Percentiles rank a stretch among this genome's conserved stretches.
Evolutionary conservation across 441 rosid genomes (phyloP).

Genomic region (Jatropha podagrica): DNA sequence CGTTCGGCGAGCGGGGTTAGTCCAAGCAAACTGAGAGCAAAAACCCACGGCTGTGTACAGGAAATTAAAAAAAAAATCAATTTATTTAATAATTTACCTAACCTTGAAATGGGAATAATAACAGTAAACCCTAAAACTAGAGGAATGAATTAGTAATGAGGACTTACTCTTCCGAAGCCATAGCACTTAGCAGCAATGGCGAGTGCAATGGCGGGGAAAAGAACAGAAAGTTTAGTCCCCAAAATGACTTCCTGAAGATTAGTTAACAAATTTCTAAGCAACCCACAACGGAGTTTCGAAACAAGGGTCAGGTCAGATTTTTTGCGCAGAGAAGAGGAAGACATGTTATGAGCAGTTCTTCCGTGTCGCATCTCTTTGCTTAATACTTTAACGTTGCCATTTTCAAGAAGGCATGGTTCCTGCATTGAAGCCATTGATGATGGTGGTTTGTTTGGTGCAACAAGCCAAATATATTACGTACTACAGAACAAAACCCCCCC

Average conservation of each 20-base stretch:
- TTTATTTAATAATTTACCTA: not conserved
- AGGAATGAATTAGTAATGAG: not conserved
- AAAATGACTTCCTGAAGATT: conserved; percentile 82
- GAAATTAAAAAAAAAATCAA: not conserved
- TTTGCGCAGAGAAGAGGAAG: conserved; percentile 70
- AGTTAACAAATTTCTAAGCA: conserved; percentile 42
- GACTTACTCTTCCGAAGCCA: conserved; percentile 42
- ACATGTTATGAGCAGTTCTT: conserved; percentile 71
- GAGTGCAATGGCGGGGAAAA: conserved; percentile 72
- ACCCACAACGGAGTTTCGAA: conserved; percentile 46
- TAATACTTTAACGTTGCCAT: conserved; percentile 37
- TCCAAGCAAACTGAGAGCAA: conserved; percentile 79
- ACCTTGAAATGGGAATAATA: not conserved
- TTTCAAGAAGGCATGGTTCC: conserved; percentile 42
- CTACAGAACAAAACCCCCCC: not conserved
- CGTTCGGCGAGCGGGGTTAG: conserved; percentile 83
- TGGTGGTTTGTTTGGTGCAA: not conserved
- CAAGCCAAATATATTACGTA: not conserved
- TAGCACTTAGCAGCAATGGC: conserved; percentile 55
- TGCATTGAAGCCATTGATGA: conserved; percentile 27
- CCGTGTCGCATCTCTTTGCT: conserved; percentile 45
- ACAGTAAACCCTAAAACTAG: not conserved
- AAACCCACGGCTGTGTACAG: conserved; percentile 65
- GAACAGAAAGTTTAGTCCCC: conserved; percentile 73
- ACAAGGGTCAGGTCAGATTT: conserved; percentile 74